Percentiles rank a stretch among this genome's conserved stretches.
Evolutionary conservation across 345 rosid species (phyloP).

Genomic region (Sonneratia alba): DNA sequence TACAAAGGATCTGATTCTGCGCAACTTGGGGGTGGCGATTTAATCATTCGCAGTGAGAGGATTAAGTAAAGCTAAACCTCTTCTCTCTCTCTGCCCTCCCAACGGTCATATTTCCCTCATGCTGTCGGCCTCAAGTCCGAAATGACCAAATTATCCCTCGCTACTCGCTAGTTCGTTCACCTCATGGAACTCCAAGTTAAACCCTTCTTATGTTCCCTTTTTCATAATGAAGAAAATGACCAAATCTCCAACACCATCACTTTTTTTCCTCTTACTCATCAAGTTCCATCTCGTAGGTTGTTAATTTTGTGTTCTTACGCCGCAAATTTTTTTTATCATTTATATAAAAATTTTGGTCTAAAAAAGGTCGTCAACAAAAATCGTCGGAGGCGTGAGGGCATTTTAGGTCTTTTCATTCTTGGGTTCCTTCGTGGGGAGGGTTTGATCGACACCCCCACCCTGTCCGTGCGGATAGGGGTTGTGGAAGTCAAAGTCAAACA

Average conservation of each 20-base stretch:
- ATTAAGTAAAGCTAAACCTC: conserved; percentile 29
- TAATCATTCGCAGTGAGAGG: conserved; percentile 16
- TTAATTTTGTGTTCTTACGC: too few species aligned
- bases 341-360: too few species aligned
- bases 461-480: not conserved
- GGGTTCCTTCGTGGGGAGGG: not conserved
- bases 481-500: not conserved
- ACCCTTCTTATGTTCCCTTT: not conserved
- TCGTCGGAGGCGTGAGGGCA: not conserved
- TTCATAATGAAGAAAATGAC: not conserved
- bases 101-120: conserved; percentile 52
- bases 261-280: not conserved
- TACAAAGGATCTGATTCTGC: not conserved
- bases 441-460: not conserved
- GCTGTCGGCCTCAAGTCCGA: conserved; percentile 18
- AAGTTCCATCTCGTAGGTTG: too few species aligned
- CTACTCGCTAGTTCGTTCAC: not conserved
- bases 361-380: too few species aligned
- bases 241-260: not conserved
- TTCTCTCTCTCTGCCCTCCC: conserved; percentile 17
- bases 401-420: not conserved
- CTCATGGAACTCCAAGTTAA: not conserved
- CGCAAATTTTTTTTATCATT: too few species aligned
- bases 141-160: conserved; percentile 20
- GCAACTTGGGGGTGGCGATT: not conserved